Conservation (phyloP, 345 rosid species). For the Cardamine chenopodiifolia region DNA sequence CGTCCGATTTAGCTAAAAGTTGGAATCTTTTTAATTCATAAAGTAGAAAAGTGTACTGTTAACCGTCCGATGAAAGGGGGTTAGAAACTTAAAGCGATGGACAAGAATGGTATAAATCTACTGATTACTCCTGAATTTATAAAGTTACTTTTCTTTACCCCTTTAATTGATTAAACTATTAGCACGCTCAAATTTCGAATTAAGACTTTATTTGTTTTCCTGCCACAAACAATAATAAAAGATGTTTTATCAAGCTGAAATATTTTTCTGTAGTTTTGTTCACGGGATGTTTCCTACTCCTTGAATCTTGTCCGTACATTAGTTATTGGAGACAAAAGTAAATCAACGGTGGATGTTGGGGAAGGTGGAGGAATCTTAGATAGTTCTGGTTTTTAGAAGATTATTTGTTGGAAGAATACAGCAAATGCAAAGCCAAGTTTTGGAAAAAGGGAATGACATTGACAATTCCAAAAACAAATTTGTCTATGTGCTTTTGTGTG, state of each 20-base stretch:
- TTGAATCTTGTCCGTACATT: conserved; percentile 23
- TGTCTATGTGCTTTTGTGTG: conserved; percentile 22
- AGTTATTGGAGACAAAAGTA: conserved; percentile 15
- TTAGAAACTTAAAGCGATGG: conserved; percentile 23
- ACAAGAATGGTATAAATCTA: conserved; percentile 39
- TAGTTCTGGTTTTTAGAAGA: conserved; percentile 18
- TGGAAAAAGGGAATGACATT: not conserved
- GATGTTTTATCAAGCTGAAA: conserved; percentile 11
- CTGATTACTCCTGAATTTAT: conserved; percentile 39
- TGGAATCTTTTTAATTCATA: conserved; percentile 19
- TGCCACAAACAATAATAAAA: conserved; percentile 9
- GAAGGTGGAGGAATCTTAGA: too few relatives aligned
- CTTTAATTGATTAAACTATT: conserved; percentile 41
- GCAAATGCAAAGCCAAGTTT: conserved; percentile 15
- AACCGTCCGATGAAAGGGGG: not conserved
- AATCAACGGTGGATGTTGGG: conserved; percentile 32
- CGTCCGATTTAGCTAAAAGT: conserved; percentile 30
- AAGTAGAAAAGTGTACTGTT: not conserved
- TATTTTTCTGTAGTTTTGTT: not conserved
- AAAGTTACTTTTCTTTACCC: conserved; percentile 37
- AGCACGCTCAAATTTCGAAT: conserved; percentile 50
- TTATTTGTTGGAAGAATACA: conserved; percentile 17
- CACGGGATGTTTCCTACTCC: conserved; percentile 18
- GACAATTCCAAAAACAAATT: not conserved
- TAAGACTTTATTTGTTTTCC: not conserved